phyloP scores from a whole-genome alignment of 2,329 filamentous ascomycete species.

The Cordyceps fumosorosea region DNA sequence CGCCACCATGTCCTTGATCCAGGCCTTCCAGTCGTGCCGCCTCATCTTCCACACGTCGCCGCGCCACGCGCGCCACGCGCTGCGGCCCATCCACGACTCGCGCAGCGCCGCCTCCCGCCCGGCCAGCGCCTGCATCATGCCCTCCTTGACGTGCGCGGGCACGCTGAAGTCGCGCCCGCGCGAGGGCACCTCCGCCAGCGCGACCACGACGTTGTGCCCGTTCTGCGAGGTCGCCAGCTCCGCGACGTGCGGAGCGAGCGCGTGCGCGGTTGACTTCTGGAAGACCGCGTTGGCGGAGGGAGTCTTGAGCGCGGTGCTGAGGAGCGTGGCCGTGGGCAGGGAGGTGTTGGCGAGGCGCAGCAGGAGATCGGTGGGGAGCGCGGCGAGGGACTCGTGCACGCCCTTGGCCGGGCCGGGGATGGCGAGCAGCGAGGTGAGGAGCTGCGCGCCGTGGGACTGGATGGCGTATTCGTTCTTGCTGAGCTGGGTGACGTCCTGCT shows the following conservation, averaged over 20 bases:
- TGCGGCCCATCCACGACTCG: slow-evolving; percentile 47
- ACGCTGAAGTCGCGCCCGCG: slow-evolving; percentile 41
- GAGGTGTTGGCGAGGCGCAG: slow-evolving; percentile 57
- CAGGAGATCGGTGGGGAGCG: slow-evolving; percentile 48
- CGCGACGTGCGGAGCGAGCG: slow-evolving; percentile 36
- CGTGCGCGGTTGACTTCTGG: slow-evolving; percentile 48
- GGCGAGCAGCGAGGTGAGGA: slow-evolving; percentile 72
- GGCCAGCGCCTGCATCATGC: slow-evolving; percentile 43
- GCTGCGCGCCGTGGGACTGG: slow-evolving; percentile 67
- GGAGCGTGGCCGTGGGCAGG: slow-evolving; percentile 40
- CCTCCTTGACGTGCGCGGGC: slow-evolving; percentile 53
- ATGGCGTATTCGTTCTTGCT: slow-evolving; percentile 52
- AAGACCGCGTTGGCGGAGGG: slow-evolving; percentile 44
- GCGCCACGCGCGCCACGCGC: slow-evolving; percentile 52
- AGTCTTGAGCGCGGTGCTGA: slow-evolving; percentile 43
- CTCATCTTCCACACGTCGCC: slow-evolving; percentile 51
- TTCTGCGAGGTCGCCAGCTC: slow-evolving; percentile 43
- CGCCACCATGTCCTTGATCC: slow-evolving; percentile 45
- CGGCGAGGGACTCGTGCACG: slow-evolving; percentile 65
- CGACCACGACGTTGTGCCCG: slow-evolving; percentile 45
- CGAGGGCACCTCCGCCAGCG: slow-evolving; percentile 43
- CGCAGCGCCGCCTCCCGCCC: slow-evolving; percentile 43
- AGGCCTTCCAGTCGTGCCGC: slow-evolving; percentile 48
- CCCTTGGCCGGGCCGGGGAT: slow-evolving; percentile 66
- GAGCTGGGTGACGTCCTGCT: slow-evolving; percentile 30